Percentiles rank a stretch among this genome's conserved stretches.
phyloP scores from a whole-genome alignment of 1,284 basidiomycete genomes.

The Porogramme epimiltina region DNA sequence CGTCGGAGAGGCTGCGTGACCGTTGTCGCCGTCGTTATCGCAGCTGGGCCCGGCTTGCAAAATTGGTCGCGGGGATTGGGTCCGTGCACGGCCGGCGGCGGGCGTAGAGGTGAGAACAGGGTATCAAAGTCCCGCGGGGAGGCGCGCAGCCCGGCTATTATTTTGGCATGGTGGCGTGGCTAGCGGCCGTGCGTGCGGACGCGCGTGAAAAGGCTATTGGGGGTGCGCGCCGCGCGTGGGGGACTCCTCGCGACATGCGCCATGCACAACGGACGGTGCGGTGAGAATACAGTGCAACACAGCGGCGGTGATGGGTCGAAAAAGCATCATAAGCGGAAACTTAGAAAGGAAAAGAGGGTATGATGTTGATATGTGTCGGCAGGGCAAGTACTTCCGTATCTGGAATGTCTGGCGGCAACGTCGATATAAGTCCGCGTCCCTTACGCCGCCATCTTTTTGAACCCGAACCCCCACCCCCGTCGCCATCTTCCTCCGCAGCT shows the following conservation, averaged over 20 bases:
- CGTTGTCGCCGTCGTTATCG: slow-evolving; percentile 3
- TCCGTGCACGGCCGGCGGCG: slow-evolving; percentile 8
- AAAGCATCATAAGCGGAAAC: neutral
- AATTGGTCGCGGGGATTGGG: slow-evolving; percentile 6
- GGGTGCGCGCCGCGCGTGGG: neutral
- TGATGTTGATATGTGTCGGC: slow-evolving; percentile 20
- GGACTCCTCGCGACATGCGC: neutral
- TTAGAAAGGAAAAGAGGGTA: slow-evolving; percentile 10
- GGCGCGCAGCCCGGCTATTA: slow-evolving; percentile 12
- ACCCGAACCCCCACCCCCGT: slow-evolving; percentile 24
- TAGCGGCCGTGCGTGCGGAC: slow-evolving; percentile 3
- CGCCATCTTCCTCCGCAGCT: slow-evolving; percentile 19
- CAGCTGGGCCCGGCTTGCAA: neutral
- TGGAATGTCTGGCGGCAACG: slow-evolving; percentile 18
- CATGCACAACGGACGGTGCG: no score
- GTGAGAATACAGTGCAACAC: neutral
- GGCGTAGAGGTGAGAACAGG: slow-evolving; percentile 18
- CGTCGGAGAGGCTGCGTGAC: neutral
- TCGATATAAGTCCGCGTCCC: slow-evolving; percentile 32
- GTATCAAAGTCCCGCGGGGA: slow-evolving; percentile 15
- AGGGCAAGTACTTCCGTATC: slow-evolving; percentile 7
- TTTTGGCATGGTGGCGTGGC: slow-evolving; percentile 7
- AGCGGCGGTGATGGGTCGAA: slow-evolving; percentile 2
- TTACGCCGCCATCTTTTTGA: slow-evolving; percentile 22
- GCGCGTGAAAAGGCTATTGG: neutral